These are phyloP conservation scores for Sugiyamaella paludigena DNA, from an alignment of 1,139 yeast genomes.

Conservation along the genomic window DNA sequence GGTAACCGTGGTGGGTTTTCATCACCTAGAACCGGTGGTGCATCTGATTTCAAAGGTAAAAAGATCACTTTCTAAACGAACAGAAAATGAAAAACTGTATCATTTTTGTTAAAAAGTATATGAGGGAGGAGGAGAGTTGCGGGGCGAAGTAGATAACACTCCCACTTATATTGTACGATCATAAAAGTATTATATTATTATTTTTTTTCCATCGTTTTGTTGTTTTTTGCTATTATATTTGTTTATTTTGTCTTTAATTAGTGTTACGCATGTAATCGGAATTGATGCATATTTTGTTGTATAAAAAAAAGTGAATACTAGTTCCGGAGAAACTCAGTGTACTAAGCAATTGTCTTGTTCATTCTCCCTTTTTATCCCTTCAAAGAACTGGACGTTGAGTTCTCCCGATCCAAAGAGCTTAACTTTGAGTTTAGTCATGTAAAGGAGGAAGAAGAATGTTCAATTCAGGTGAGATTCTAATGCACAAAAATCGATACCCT, in stretches of 20 bases:
- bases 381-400: too few relatives aligned
- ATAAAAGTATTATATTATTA: conserved; percentile 10
- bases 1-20: conserved; percentile 34
- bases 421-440: too few relatives aligned
- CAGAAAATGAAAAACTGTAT: not conserved
- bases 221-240: conserved; percentile 3
- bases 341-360: too few relatives aligned
- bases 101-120: not conserved
- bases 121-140: not conserved
- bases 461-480: too few relatives aligned
- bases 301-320: too few relatives aligned
- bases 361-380: too few relatives aligned
- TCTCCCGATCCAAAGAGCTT: too few relatives aligned
- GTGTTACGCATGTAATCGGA: conserved; percentile 10
- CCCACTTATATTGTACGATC: not conserved
- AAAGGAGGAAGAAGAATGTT: too few relatives aligned
- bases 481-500: too few relatives aligned
- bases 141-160: not conserved
- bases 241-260: conserved; percentile 5
- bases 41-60: conserved; percentile 38
- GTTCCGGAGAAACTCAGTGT: too few relatives aligned
- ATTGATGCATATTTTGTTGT: conserved; percentile 11
- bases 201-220: not conserved
- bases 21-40: conserved; percentile 14
- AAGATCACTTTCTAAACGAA: conserved; percentile 35